Base-by-base conservation (phyloP, 352 stramenopile species). In the Globisporangium rhizosaccharum region DNA sequence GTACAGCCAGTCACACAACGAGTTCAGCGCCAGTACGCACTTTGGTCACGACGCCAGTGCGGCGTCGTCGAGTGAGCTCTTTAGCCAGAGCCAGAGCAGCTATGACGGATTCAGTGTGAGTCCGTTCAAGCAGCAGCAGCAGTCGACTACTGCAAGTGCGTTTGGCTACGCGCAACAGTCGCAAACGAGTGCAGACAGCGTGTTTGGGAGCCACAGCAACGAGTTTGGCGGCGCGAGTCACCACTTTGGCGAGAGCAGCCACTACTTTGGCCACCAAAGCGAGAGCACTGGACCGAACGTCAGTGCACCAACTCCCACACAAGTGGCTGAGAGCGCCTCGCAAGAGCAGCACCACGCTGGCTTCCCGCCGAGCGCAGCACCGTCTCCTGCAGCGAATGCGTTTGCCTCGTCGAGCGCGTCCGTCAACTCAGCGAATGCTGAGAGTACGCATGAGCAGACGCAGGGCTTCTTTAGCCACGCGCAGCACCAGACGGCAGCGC, bases 21-120 rank as follows among this genome's bases (percentile, higher is more conserved):
- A 57, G 36, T 63, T 46, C 47, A 62, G 33, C 42, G 45, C 42
- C 11, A 56, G 61, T 0, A 53, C 62, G 25, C 60, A 73, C 10
- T 75, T 77, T 60, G 55, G 48, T 30, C 68, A 66, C 53, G 23
- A 47, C 57, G 42, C 28, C 28, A 33, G 36, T n/a, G 45, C 63
- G 45, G 17, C 67, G 48, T 68, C 66, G 47, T 59, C 59, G 7
- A 57, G 64, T 55, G 53, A 63, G 51, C 51, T 61, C 9, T 81
- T 79, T 63, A 64, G 60, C 9, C 60, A 68, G 18, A 55, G 42
- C 50, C 48, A 42, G 48, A 54, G 67, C 44, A 57, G 50, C 15
- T 54, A 56, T 17, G 50, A 64, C n/a, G 45, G 44, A 1, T 59
- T 56, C 30, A 56, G 51, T 41, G 49, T 57, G 17, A 53, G 51